Evolutionary conservation across 257 asterid genomes (phyloP).

Genomic region (Scutellaria barbata): DNA sequence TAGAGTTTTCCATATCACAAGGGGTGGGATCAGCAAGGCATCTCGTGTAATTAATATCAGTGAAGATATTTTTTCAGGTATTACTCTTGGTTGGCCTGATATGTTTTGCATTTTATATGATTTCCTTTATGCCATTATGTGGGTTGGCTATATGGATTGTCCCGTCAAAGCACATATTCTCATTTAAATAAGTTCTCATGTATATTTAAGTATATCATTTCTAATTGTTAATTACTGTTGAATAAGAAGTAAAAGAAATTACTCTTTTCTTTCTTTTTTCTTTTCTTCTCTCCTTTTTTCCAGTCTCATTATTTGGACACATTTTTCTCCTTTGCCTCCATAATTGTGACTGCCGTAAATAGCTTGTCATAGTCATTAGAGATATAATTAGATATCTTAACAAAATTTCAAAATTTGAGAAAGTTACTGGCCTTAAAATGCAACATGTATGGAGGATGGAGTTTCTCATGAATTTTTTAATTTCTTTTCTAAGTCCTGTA

Average conservation of each 20-base stretch:
- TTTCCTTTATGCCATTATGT: constrained; percentile 11
- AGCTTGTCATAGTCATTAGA: neutral
- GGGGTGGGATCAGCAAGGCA: constrained; percentile 99
- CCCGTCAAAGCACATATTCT: constrained; percentile 11
- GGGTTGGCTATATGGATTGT: neutral
- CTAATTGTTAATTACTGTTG: neutral
- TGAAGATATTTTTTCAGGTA: constrained; percentile 95
- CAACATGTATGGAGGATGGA: constrained; percentile 7
- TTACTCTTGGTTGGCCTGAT: constrained; percentile 16
- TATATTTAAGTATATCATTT: neutral
- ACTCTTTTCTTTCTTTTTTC: neutral
- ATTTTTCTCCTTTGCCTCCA: constrained; percentile 7
- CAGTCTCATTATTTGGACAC: constrained; percentile 10
- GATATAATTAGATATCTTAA: constrained; percentile 3
- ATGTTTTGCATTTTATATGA: constrained; percentile 14
- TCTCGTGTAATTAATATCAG: constrained; percentile 96
- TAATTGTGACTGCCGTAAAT: constrained; percentile 11
- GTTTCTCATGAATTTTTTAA: constrained; percentile 14
- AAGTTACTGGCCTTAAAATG: neutral
- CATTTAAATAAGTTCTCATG: neutral
- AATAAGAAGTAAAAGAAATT: constrained; percentile 11
- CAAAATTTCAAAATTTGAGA: constrained; percentile 3
- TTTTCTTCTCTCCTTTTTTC: neutral
- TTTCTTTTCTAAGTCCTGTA: constrained; percentile 14
- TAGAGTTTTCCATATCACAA: constrained; percentile 91